These are phyloP conservation scores for Acrocalymma vagum DNA, from an alignment of 2,329 filamentous ascomycete genomes.

Conservation along the genomic window DNA sequence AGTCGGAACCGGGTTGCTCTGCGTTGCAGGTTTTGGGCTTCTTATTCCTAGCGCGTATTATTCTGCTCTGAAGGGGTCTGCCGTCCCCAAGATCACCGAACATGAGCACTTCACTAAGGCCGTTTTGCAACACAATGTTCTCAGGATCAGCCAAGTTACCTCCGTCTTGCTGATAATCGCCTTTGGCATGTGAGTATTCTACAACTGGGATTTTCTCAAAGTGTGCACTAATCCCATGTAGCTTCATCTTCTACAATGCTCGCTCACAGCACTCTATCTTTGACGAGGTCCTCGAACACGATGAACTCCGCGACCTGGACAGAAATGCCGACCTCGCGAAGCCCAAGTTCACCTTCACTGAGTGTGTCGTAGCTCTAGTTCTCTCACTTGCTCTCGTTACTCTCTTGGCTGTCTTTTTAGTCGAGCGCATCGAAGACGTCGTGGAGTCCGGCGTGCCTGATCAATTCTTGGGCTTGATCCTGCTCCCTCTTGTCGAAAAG, in stretches of 20 bases:
- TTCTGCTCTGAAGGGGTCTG: constrained; percentile 53
- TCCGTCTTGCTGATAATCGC: constrained; percentile 46
- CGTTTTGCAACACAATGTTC: constrained; percentile 41
- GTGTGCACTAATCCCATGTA: constrained; percentile 65
- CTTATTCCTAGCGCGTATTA: constrained; percentile 46
- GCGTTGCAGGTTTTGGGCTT: constrained; percentile 73
- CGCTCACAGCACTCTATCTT: constrained; percentile 80
- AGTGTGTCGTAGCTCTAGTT: constrained; percentile 72
- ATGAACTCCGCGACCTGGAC: constrained; percentile 74
- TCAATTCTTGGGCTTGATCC: constrained; percentile 73
- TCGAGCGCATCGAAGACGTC: constrained; percentile 74
- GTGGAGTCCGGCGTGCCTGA: constrained; percentile 60
- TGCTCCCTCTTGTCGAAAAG: constrained; percentile 85
- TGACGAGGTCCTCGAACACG: constrained; percentile 75
- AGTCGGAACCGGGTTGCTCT: constrained; percentile 77
- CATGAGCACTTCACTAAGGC: constrained; percentile 43
- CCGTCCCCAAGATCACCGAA: constrained; percentile 32
- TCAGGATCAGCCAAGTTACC: constrained; percentile 46
- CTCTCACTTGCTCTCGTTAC: constrained; percentile 74
- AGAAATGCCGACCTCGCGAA: constrained; percentile 66
- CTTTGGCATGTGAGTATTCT: constrained; percentile 55
- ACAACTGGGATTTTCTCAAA: constrained; percentile 59
- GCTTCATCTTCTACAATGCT: constrained; percentile 74
- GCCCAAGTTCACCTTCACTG: constrained; percentile 77
- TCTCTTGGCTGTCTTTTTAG: constrained; percentile 76